Evolutionary conservation across 2,329 filamentous ascomycete species (phyloP).

Genomic region (Nothomitra cinnamomea): DNA sequence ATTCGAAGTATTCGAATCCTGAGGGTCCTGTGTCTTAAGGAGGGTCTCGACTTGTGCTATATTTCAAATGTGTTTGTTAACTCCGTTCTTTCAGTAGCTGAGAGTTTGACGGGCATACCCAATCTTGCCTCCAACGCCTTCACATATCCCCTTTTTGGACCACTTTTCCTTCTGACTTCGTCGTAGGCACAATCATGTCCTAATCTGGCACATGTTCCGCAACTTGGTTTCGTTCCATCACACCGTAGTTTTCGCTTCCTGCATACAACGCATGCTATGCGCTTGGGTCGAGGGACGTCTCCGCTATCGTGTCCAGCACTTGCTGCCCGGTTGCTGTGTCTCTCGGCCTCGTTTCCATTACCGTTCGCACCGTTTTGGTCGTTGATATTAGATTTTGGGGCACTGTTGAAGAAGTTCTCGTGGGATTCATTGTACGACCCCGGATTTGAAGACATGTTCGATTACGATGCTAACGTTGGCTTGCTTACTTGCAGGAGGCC

Average conservation of each 20-base stretch:
- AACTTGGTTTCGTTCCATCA: constrained; percentile 69
- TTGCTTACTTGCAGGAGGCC: background rate
- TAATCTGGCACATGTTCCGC: constrained; percentile 74
- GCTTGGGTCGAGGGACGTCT: constrained; percentile 62
- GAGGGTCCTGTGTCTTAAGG: constrained; percentile 59
- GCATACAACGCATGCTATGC: constrained; percentile 88
- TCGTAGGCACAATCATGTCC: constrained; percentile 82
- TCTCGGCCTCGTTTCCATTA: constrained; percentile 9
- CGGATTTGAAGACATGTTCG: constrained; percentile 2
- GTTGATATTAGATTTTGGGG: constrained; percentile 20
- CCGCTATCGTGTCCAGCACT: background rate
- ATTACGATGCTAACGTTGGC: background rate
- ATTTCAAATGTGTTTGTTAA: constrained; percentile 12
- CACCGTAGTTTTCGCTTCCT: constrained; percentile 83
- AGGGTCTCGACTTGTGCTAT: constrained; percentile 85
- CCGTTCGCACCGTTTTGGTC: constrained; percentile 14
- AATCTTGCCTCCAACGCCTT: constrained; percentile 85
- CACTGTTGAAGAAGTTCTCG: constrained; percentile 40
- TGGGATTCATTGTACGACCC: background rate
- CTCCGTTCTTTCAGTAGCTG: constrained; percentile 9
- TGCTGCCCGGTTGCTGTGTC: background rate
- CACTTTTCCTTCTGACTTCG: constrained; percentile 84
- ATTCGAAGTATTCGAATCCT: constrained; percentile 6
- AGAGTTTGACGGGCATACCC: constrained; percentile 39
- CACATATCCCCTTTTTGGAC: constrained; percentile 85